Conservation (phyloP, 2,329 filamentous ascomycete species). For the Metarhizium guizhouense region DNA sequence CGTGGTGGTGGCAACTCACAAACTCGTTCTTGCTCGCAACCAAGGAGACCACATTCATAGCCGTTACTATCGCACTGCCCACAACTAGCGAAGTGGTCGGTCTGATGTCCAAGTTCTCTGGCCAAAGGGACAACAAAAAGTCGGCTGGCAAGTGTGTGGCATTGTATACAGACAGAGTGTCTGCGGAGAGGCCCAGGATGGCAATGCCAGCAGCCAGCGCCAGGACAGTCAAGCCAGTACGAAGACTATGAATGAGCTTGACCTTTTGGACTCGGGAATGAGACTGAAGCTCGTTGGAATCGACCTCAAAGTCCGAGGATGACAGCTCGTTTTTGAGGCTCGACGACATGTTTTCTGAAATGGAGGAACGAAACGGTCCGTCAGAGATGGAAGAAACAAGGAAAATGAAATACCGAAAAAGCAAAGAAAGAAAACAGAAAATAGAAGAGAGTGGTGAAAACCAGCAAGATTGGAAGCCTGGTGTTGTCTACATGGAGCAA, state of each 20-base stretch:
- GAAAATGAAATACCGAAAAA: constrained; percentile 1
- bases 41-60: constrained; percentile 39
- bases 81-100: constrained; percentile 47
- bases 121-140: constrained; percentile 49
- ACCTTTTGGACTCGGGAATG: constrained; percentile 30
- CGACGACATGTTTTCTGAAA: constrained; percentile 14
- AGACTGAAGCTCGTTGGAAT: constrained; percentile 26
- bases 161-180: constrained; percentile 47
- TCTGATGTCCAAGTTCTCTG: constrained; percentile 44
- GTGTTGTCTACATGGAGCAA: not conserved
- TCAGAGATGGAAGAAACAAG: not conserved
- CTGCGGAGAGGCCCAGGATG: constrained; percentile 44
- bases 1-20: constrained; percentile 24
- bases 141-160: constrained; percentile 38
- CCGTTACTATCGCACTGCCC: constrained; percentile 39
- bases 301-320: constrained; percentile 40
- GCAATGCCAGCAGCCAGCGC: constrained; percentile 42
- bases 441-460: constrained; percentile 5
- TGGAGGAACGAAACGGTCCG: constrained; percentile 1
- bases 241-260: constrained; percentile 32
- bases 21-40: constrained; percentile 36
- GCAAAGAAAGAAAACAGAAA: not conserved
- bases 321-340: constrained; percentile 30
- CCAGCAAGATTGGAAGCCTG: constrained; percentile 2
- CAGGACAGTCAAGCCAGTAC: constrained; percentile 38